Percentiles rank a stretch among this genome's conserved stretches.
Evolutionary conservation across 2,329 filamentous ascomycete species (phyloP).

Genomic region (Ascochyta pisi): DNA sequence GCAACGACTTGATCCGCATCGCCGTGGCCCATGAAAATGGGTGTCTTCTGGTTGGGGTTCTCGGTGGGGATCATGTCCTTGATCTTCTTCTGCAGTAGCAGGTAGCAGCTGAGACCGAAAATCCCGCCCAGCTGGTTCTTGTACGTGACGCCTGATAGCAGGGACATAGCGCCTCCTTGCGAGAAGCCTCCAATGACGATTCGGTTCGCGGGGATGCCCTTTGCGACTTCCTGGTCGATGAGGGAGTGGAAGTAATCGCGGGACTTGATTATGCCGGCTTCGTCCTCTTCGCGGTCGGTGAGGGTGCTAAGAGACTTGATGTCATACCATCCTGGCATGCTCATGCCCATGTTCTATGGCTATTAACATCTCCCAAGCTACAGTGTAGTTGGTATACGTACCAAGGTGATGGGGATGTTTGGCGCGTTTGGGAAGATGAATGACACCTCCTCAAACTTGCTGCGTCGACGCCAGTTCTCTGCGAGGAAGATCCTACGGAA

Average conservation of each 20-base stretch:
- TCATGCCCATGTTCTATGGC: constrained; percentile 73
- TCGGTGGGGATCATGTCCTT: constrained; percentile 53
- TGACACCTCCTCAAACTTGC: constrained; percentile 85
- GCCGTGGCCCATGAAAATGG: constrained; percentile 91
- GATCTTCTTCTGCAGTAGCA: constrained; percentile 73
- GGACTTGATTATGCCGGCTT: constrained; percentile 74
- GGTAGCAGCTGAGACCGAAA: constrained; percentile 82
- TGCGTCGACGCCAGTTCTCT: constrained; percentile 82
- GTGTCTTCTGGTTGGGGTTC: constrained; percentile 74
- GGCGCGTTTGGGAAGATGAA: constrained; percentile 96
- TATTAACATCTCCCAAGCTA: constrained; percentile 6
- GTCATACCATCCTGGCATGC: constrained; percentile 89
- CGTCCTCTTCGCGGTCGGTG: constrained; percentile 64
- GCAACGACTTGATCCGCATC: constrained; percentile 75
- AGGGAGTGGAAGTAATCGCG: constrained; percentile 79
- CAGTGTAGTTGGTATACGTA: constrained; percentile 50
- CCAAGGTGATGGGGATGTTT: constrained; percentile 81
- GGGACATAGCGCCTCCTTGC: constrained; percentile 85
- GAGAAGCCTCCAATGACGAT: constrained; percentile 88
- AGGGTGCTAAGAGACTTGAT: constrained; percentile 62
- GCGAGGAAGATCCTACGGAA: constrained; percentile 71
- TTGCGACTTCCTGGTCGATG: constrained; percentile 79
- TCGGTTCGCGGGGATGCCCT: constrained; percentile 80
- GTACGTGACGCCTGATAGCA: constrained; percentile 80
- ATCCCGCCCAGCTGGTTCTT: constrained; percentile 83